Evolutionary conservation across 2,329 filamentous ascomycete species (phyloP).

Genomic region (Ophiostoma tasmaniense): DNA sequence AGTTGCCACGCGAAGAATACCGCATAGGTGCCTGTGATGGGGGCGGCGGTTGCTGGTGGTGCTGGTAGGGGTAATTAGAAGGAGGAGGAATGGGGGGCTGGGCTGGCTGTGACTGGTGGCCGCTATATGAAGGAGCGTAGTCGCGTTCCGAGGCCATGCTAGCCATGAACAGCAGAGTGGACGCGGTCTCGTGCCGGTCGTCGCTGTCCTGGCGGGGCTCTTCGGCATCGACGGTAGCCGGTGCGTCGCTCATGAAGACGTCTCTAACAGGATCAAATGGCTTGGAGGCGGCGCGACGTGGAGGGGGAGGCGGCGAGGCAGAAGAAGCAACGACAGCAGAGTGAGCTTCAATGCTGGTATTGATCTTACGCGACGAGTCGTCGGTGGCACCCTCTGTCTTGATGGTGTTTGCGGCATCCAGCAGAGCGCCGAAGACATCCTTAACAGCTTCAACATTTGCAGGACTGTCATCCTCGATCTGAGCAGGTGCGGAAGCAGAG

Average conservation of each 20-base stretch:
- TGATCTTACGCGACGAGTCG: not conserved
- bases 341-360: not conserved
- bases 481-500: not conserved
- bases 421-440: not conserved
- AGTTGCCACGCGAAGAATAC: constrained; percentile 12
- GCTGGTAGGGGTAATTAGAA: not conserved
- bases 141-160: not conserved
- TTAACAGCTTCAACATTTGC: not conserved
- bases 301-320: not conserved
- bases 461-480: not conserved
- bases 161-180: constrained; percentile 18
- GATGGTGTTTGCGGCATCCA: constrained; percentile 18
- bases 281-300: constrained; percentile 25
- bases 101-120: not conserved
- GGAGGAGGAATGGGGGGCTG: not conserved
- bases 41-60: constrained; percentile 8
- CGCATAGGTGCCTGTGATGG: constrained; percentile 8
- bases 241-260: constrained; percentile 28
- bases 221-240: constrained; percentile 14
- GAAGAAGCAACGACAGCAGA: constrained; percentile 6
- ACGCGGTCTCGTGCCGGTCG: not conserved
- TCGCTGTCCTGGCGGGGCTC: constrained; percentile 2
- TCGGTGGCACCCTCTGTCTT: not conserved
- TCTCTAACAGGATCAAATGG: constrained; percentile 40
- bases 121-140: constrained; percentile 14